These are phyloP conservation scores for Acarospora socialis DNA, from an alignment of 2,329 filamentous ascomycete genomes.

Conservation along the genomic window DNA sequence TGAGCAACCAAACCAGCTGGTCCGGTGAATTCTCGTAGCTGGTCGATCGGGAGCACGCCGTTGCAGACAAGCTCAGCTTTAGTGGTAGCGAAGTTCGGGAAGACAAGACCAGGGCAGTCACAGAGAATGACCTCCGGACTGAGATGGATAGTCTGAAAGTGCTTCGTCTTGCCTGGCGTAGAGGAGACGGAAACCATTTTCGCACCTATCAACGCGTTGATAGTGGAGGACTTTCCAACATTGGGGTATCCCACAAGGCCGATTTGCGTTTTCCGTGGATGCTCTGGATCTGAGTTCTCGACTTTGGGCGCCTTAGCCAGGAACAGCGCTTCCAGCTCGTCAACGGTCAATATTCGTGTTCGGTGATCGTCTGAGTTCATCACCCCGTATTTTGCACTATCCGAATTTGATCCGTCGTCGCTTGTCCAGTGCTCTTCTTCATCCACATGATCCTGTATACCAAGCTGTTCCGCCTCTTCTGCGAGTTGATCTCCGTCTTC, in stretches of 20 bases:
- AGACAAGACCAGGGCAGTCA: constrained; percentile 96
- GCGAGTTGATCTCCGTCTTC: constrained; percentile 36
- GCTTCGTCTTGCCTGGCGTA: constrained; percentile 96
- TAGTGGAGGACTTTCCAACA: constrained; percentile 97
- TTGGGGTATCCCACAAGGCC: constrained; percentile 96
- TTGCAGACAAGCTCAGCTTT: constrained; percentile 95
- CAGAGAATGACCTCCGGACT: constrained; percentile 81
- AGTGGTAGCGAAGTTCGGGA: constrained; percentile 92
- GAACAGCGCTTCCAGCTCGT: constrained; percentile 84
- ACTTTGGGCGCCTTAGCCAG: constrained; percentile 55
- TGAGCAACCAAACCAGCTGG: constrained; percentile 70
- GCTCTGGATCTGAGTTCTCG: constrained; percentile 27
- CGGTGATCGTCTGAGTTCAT: constrained; percentile 29
- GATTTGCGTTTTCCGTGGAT: constrained; percentile 60
- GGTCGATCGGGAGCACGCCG: constrained; percentile 89
- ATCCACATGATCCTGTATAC: constrained; percentile 26
- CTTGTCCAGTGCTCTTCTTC: constrained; percentile 21
- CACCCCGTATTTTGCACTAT: constrained; percentile 25
- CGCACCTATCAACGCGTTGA: constrained; percentile 94
- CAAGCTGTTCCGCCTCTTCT: constrained; percentile 30
- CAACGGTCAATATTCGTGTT: constrained; percentile 75
- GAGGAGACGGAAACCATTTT: constrained; percentile 98
- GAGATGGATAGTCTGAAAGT: constrained; percentile 96
- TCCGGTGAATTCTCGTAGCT: constrained; percentile 82
- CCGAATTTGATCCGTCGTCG: constrained; percentile 21